A percentile compares a stretch with the other conserved stretches of the same genome.
phyloP scores from a whole-genome alignment of 2,329 filamentous ascomycete species.

The Ascochyta pisi region DNA sequence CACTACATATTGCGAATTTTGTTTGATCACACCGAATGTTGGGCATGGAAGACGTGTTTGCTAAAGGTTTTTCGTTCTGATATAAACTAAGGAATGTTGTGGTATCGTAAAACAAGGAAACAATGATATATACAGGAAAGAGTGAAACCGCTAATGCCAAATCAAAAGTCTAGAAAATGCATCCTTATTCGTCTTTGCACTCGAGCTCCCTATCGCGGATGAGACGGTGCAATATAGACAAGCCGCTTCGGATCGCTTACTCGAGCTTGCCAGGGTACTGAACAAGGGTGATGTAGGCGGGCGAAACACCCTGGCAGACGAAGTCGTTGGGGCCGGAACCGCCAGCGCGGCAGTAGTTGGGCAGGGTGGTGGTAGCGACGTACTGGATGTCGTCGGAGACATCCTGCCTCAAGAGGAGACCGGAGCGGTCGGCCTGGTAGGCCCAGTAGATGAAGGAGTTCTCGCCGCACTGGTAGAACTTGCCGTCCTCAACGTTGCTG shows the following conservation, averaged over 20 bases:
- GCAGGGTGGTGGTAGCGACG: constrained; percentile 22
- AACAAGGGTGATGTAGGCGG: constrained; percentile 56
- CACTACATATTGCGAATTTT: no score
- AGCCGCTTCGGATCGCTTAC: not conserved
- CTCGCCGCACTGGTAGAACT: constrained; percentile 23
- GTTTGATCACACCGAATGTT: no score
- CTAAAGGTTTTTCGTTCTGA: not conserved
- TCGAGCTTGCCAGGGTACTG: constrained; percentile 17
- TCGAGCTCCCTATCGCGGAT: not conserved
- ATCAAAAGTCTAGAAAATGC: not conserved
- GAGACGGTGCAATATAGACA: not conserved
- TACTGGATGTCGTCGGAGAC: constrained; percentile 18
- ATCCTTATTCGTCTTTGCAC: not conserved
- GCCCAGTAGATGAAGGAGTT: constrained; percentile 24
- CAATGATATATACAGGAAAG: constrained; percentile 2
- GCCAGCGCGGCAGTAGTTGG: constrained; percentile 24
- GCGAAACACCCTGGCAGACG: constrained; percentile 74
- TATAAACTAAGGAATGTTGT: not conserved
- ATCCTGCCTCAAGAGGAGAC: constrained; percentile 24
- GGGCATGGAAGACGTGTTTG: no score
- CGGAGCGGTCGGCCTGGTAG: constrained; percentile 19
- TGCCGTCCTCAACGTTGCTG: constrained; percentile 14
- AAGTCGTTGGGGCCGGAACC: constrained; percentile 60
- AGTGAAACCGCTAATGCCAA: constrained; percentile 4
- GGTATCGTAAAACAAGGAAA: not conserved